Evolutionary conservation across 2,329 filamentous ascomycete species (phyloP), one percentile per base, ranked within the genome.

Genomic region (Fusarium circinatum): DNA sequence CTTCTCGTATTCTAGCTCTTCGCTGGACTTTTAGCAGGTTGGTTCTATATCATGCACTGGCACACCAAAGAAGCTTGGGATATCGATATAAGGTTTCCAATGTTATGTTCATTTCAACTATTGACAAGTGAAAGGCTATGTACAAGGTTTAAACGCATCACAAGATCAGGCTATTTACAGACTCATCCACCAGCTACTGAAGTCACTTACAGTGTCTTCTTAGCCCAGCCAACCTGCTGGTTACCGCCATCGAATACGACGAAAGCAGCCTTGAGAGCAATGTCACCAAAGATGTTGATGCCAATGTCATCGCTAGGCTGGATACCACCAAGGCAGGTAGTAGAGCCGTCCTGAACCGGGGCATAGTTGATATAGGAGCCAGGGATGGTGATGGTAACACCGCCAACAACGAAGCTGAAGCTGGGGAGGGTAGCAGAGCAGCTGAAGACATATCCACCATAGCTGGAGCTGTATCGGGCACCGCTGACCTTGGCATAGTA

Each of bases 321-420:
- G 15, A 94, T 84, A 73, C 91, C 91, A 70, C 91, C 92, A 73
- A 91, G 92, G 84, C 92, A 94, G 61, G 85, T 89, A 39, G 85
- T 84, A 45, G 83, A 84, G 28, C 85, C 82, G 8, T 62, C 44
- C 11, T 41, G 22, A 87, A 83, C 52, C 4, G 83, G 76, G 4
- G 86, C 85, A 73, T 89, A 92, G 74, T 86, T 86, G 74, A 90
- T 86, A 52, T 88, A 85, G n/a, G 80, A 78, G 10, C 89, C 89
- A 47, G 86, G 87, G 39, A 91, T 84, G 41, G 83, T 87, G 34
- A 90, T 89, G 83, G 86, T 86, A 77, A 86, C 87, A 39, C 85
- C 85, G 32, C 90, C 90, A 44, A 92, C 86, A 20, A 87, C 86
- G 30, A 93, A 83, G 66, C 83, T 82, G 61, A 89, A 82, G 74